Conservation (phyloP, 129 eudicot species). For the Cynara cardunculus region DNA sequence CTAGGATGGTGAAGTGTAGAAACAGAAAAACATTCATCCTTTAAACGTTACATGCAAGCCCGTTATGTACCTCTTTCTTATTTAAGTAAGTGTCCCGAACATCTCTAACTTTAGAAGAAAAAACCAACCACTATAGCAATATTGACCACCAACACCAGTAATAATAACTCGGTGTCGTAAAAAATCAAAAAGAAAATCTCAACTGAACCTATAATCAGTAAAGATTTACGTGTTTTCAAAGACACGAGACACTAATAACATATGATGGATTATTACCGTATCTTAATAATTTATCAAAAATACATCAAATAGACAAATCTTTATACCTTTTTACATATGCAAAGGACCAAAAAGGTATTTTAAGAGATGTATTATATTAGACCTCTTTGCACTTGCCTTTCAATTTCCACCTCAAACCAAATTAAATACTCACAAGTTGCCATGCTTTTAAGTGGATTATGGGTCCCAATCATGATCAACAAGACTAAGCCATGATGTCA, state of each 20-base stretch:
- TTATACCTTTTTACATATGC: conserved; percentile 8
- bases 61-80: neutral
- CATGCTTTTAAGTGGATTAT: conserved; percentile 30
- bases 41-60: neutral
- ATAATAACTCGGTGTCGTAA: neutral
- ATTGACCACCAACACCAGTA: neutral
- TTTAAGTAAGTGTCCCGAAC: neutral
- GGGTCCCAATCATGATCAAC: conserved; percentile 35
- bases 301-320: neutral
- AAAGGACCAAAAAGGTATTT: conserved; percentile 22
- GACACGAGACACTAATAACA: neutral
- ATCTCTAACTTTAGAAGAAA: neutral
- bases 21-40: neutral
- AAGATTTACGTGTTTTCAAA: neutral
- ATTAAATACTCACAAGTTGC: conserved; percentile 29
- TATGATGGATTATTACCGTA: neutral
- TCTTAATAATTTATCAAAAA: conserved; percentile 17
- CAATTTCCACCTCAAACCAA: conserved; percentile 37
- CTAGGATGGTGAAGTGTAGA: neutral
- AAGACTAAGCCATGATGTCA: conserved; percentile 40
- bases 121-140: neutral
- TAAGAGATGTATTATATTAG: conserved; percentile 20
- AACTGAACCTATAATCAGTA: neutral
- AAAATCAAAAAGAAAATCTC: neutral
- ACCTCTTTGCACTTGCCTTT: conserved; percentile 28